phyloP scores from a whole-genome alignment of 768 basidiomycete genomes.

The Royoungia palumana region DNA sequence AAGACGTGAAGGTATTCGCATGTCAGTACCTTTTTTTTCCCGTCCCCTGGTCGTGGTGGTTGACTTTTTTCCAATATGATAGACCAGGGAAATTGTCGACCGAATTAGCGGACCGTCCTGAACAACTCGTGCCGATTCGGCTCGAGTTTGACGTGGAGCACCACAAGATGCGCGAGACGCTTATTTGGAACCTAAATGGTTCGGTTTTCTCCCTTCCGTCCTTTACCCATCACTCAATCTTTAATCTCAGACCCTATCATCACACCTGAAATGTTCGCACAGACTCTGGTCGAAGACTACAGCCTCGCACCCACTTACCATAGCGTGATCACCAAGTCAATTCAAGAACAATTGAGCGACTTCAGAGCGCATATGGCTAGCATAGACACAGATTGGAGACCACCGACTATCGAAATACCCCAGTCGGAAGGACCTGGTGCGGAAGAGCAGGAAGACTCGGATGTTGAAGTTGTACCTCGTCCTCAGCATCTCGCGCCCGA shows the following conservation, averaged over 20 bases:
- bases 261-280: slow-evolving; percentile 87
- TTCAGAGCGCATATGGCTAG: slow-evolving; percentile 64
- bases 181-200: slow-evolving; percentile 97
- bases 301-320: slow-evolving; percentile 64
- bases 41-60: not conserved
- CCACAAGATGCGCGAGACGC: slow-evolving; percentile 91
- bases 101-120: slow-evolving; percentile 59
- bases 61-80: not conserved
- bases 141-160: slow-evolving; percentile 95
- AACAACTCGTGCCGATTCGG: slow-evolving; percentile 91
- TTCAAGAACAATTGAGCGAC: slow-evolving; percentile 85
- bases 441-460: slow-evolving; percentile 32
- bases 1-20: slow-evolving; percentile 64
- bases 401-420: slow-evolving; percentile 21
- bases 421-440: slow-evolving; percentile 20
- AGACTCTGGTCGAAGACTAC: slow-evolving; percentile 90
- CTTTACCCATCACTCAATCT: not conserved
- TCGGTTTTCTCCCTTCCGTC: slow-evolving; percentile 20
- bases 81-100: slow-evolving; percentile 61
- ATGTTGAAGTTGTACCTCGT: slow-evolving; percentile 17
- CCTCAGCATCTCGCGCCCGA: slow-evolving; percentile 10
- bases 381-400: slow-evolving; percentile 45
- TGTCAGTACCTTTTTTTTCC: slow-evolving; percentile 53
- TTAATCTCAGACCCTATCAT: slow-evolving; percentile 70
- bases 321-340: slow-evolving; percentile 67